Percentiles rank a stretch among this genome's conserved stretches.
Conservation (phyloP, 2,329 filamentous ascomycete species). For the Epichloe aotearoae region DNA sequence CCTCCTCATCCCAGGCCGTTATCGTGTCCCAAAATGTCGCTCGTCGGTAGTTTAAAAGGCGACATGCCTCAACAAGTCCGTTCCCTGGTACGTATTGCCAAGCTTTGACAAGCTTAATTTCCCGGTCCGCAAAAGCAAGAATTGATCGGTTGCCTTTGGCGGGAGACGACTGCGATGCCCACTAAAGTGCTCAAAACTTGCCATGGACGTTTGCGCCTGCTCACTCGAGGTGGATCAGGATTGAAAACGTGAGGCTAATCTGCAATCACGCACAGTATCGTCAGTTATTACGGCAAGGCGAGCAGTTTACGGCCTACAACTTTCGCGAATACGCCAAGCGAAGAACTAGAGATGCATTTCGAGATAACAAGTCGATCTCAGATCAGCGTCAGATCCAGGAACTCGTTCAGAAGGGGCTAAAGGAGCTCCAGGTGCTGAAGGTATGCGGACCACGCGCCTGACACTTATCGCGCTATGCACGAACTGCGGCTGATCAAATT, state of each 20-base stretch:
- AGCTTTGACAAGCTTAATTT: neutral
- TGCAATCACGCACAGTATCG: conserved; percentile 54
- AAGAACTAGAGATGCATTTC: conserved; percentile 81
- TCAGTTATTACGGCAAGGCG: conserved; percentile 73
- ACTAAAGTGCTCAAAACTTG: too few species aligned
- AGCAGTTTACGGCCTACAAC: conserved; percentile 88
- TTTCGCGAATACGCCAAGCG: conserved; percentile 94
- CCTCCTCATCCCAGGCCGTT: neutral
- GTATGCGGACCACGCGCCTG: conserved; percentile 31
- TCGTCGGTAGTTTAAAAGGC: conserved; percentile 29
- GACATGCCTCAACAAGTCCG: conserved; percentile 44
- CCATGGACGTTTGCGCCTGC: neutral
- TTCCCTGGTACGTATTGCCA: conserved; percentile 34
- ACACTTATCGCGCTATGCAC: conserved; percentile 3
- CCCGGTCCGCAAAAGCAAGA: neutral
- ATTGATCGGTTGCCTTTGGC: neutral
- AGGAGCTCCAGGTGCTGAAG: conserved; percentile 83
- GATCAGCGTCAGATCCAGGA: conserved; percentile 74
- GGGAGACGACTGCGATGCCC: neutral
- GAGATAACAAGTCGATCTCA: conserved; percentile 59
- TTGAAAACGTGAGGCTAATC: neutral
- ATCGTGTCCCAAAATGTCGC: conserved; percentile 20
- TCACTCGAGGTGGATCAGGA: too few species aligned
- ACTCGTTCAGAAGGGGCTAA: conserved; percentile 74
- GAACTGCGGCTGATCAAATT: conserved; percentile 4